Base-by-base conservation (phyloP, 2,329 filamentous ascomycete species). In the Fusarium decemcellulare region DNA sequence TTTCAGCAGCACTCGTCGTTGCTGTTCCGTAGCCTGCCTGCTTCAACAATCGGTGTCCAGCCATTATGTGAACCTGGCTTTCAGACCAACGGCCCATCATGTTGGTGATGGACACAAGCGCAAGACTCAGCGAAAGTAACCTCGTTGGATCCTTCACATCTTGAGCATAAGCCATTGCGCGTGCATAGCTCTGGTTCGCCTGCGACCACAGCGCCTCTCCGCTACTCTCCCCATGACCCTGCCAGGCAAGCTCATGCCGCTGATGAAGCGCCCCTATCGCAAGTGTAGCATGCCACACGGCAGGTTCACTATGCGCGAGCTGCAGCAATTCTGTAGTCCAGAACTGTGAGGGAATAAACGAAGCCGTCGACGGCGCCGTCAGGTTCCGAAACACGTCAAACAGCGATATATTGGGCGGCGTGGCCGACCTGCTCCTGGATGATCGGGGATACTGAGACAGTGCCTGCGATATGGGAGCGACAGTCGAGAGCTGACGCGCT, bases 331-430 rank as follows among this genome's bases (percentile, higher is more conserved):
- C 71, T 8, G 64, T 61, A 9, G 68, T 73, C 79, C 79, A 81
- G 50, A 81, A 81, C 6, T 67, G 58, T 2, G 77, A 77, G 2
- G 75, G 75, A 37, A 77, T 72, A 27, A 78, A 73, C 0, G 68
- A 57, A 2, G 65, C 70, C 10, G 77, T 77, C 5, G 72, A 73
- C 1, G 75, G 70, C 1, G 70, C 76, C 0, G 79, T 79, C 14
- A 75, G 60, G 29, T 71, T 71, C 2, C 80, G 76, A 69, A 81
- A 81, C 53, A 80, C 74, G 60, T 81, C 80, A 23, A 81, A 81
- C 1, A 75, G 48, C 5, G 69, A 71, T 14, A 70, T 29, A 6
- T 63, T 61, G 8, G 71, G 68, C 5, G 70, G 63, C 12, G 57
- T 59, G 4, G 52, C 16, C 16, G 62, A 64, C 7, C 46, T 59